Evolutionary conservation across 116 monocot species (phyloP), one percentile per base, ranked within the genome.

Genomic region (Papilionanthe hybrid): DNA sequence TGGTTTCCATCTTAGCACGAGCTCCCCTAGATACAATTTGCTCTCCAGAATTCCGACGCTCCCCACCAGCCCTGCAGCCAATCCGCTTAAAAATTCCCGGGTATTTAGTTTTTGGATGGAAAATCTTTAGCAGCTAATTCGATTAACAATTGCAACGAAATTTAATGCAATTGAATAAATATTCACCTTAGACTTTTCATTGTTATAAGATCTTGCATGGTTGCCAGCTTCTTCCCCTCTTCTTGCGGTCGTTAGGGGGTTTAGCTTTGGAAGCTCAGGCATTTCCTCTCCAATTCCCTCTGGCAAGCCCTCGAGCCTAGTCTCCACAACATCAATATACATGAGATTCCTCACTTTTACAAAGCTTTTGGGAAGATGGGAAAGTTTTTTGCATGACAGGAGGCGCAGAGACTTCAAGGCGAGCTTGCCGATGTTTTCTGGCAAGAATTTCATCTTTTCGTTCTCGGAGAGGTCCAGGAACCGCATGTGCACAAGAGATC

Each of bases 341-440:
- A 23, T 27, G 25, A 65, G 27, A 23, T 65, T n/a, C 65, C 7
- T 23, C 65, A 65, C 8, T 0, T 65, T 25, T 27, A 65, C 23
- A 65, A 65, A 65, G 23, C 65, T 65, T 65, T 65, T n/a, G 65
- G 65, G 65, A 65, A 65, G 65, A 23, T 65, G 65, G n/a, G n/a
- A 27, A 9, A 65, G 65, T 9, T 65, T 9, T n/a, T 23, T 27
- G 27, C 65, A 27, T 65, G 65, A n/a, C 25, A 5, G 23, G 25
- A 65, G 65, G 65, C 65, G 65, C 25, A 65, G 65, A 27, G 27
- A n/a, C 27, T 65, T n/a, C n/a, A 65, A 13, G 1, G 65, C n/a
- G 65, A 65, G 65, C 65, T 65, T 27, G n/a, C 65, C 65, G 25
- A 65, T 65, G 65, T 23, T 65, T 65, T 65, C 65, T 27, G 25